Conservation (phyloP, 768 basidiomycete genomes). For the Amylocystis lapponica region DNA sequence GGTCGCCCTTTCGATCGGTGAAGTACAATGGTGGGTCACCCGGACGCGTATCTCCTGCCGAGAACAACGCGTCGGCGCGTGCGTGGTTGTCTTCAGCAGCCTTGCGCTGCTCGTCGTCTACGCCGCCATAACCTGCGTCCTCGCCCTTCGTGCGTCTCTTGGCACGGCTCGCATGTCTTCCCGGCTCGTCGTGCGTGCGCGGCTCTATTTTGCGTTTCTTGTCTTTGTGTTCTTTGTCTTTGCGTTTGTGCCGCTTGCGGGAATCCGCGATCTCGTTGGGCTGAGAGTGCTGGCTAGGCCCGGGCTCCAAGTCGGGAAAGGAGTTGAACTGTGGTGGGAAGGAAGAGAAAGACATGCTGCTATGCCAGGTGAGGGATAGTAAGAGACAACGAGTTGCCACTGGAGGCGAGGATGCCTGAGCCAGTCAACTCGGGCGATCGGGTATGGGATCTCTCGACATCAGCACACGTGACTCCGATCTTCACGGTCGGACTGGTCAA, state of each 20-base stretch:
- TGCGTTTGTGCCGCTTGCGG: constrained; percentile 11
- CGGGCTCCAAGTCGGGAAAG: constrained; percentile 58
- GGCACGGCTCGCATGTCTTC: constrained; percentile 21
- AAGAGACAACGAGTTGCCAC: no score
- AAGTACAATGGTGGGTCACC: constrained; percentile 38
- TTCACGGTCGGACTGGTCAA: constrained; percentile 3
- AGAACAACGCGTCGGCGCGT: constrained; percentile 14
- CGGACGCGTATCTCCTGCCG: constrained; percentile 17
- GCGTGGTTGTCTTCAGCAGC: constrained; percentile 28
- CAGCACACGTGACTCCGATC: constrained; percentile 2
- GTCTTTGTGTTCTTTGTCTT: constrained; percentile 10
- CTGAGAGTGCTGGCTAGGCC: constrained; percentile 28
- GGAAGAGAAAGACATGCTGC: constrained; percentile 59
- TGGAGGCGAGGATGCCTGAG: no score
- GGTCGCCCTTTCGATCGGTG: constrained; percentile 64
- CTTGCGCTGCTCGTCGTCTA: constrained; percentile 29
- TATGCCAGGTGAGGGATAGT: no score
- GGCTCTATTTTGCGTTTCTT: constrained; percentile 8
- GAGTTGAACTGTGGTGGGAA: constrained; percentile 64
- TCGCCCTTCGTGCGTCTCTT: constrained; percentile 22
- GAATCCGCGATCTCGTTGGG: constrained; percentile 14
- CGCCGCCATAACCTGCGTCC: constrained; percentile 4
- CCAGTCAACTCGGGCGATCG: no score
- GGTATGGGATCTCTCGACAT: no score
- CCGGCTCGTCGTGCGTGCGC: not conserved